Percentiles rank a stretch among this genome's conserved stretches.
Conservation (phyloP, 2,329 filamentous ascomycete genomes). For the Aspergillus felis region DNA sequence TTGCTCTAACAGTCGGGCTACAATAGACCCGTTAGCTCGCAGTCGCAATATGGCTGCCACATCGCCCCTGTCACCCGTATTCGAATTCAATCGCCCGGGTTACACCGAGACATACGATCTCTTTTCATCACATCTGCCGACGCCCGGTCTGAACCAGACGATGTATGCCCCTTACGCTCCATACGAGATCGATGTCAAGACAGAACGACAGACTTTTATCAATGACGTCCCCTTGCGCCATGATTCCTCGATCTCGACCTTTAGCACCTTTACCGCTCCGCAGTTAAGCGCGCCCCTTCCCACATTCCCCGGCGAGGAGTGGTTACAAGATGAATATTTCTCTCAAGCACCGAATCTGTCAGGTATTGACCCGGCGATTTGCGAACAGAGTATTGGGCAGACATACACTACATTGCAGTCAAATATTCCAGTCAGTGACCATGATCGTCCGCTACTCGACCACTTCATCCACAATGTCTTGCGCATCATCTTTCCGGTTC, state of each 20-base stretch:
- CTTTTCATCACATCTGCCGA: conserved; percentile 39
- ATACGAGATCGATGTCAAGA: conserved; percentile 95
- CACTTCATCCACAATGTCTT: conserved; percentile 89
- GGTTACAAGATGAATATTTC: conserved; percentile 69
- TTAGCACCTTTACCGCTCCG: conserved; percentile 84
- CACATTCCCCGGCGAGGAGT: conserved; percentile 61
- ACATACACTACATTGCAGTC: conserved; percentile 62
- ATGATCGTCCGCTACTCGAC: conserved; percentile 79
- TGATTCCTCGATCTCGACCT: conserved; percentile 87
- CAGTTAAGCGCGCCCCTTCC: conserved; percentile 64
- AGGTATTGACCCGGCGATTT: conserved; percentile 19
- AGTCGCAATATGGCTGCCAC: conserved; percentile 13
- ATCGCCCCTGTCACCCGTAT: conserved; percentile 65
- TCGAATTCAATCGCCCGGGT: conserved; percentile 66
- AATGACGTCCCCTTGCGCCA: conserved; percentile 81
- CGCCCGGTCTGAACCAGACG: conserved; percentile 54
- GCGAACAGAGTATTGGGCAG: conserved; percentile 16
- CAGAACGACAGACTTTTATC: conserved; percentile 88
- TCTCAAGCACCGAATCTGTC: conserved; percentile 49
- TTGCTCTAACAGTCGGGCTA: conserved; percentile 2
- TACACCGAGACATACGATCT: conserved; percentile 42
- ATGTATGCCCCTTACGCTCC: conserved; percentile 62
- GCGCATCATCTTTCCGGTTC: conserved; percentile 83
- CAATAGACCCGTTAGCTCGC: conserved; percentile 13
- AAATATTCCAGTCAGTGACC: conserved; percentile 78